phyloP scores from a whole-genome alignment of 192 early-diverging fungal genomes.

The Podila verticillata region DNA sequence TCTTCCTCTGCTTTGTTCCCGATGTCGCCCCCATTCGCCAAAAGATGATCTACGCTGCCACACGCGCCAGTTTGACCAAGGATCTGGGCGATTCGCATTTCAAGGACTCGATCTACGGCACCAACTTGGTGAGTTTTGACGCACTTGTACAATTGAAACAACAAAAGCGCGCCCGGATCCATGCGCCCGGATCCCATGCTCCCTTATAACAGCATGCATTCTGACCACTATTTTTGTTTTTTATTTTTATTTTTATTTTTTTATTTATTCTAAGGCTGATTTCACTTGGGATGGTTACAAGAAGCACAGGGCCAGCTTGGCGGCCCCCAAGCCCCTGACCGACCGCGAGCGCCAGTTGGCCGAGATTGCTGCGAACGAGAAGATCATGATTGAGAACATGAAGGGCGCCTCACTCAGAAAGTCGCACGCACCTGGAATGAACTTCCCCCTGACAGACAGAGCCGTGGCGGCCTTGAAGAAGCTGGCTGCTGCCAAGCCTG shows the following conservation, averaged over 20 bases:
- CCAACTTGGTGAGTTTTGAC: constrained; percentile 60
- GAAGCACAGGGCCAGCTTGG: constrained; percentile 66
- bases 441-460: constrained; percentile 68
- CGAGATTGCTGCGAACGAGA: constrained; percentile 69
- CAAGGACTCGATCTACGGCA: constrained; percentile 86
- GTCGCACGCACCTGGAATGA: constrained; percentile 71
- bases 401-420: constrained; percentile 68
- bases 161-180: neutral
- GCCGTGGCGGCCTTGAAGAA: constrained; percentile 69
- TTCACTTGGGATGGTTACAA: constrained; percentile 73
- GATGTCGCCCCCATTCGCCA: constrained; percentile 82
- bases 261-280: constrained; percentile 57
- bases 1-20: constrained; percentile 82
- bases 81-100: constrained; percentile 85
- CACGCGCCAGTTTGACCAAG: constrained; percentile 80
- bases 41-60: constrained; percentile 96
- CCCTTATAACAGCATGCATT: neutral
- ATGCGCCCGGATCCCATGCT: too few relatives aligned
- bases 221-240: neutral
- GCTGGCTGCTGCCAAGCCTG: constrained; percentile 50
- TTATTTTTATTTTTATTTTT: neutral
- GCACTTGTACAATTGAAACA: neutral
- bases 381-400: constrained; percentile 46
- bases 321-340: constrained; percentile 82
- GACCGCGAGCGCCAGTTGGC: constrained; percentile 85